A percentile compares a stretch with the other conserved stretches of the same genome.
Conservation (phyloP, 768 basidiomycete species). For the Suillus occidentalis region DNA sequence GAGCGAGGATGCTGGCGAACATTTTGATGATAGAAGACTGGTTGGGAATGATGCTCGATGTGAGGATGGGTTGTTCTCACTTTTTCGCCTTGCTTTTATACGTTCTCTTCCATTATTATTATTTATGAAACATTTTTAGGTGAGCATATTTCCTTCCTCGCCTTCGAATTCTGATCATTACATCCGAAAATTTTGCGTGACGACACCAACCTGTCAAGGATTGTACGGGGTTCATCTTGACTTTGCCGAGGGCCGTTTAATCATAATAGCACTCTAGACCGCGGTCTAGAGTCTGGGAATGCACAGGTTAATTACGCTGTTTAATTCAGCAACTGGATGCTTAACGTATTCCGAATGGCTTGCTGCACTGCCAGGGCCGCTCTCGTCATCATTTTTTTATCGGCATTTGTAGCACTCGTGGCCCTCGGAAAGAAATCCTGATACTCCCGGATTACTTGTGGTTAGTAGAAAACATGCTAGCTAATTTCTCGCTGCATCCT, state of each 20-base stretch:
- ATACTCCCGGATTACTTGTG: neutral
- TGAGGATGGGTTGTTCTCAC: neutral
- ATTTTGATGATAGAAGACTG: neutral
- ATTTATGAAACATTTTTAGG: neutral
- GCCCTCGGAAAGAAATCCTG: neutral
- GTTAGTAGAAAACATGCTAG: neutral
- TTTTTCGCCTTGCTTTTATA: neutral
- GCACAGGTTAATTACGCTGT: neutral
- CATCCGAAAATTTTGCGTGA: too few relatives aligned
- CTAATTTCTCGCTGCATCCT: neutral
- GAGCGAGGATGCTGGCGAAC: neutral
- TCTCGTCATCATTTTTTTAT: neutral
- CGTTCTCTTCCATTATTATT: neutral
- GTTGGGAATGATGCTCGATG: neutral
- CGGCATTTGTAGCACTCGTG: neutral
- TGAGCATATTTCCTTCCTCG: neutral
- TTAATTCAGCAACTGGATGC: neutral
- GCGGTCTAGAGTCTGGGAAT: neutral
- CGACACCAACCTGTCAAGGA: too few relatives aligned
- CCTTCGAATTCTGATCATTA: too few relatives aligned
- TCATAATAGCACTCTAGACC: neutral
- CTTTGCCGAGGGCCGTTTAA: too few relatives aligned
- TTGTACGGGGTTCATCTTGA: too few relatives aligned
- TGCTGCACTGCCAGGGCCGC: neutral
- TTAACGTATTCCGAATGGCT: neutral